These are phyloP conservation scores for Chrysoporthe deuterocubensis DNA, from an alignment of 2,329 filamentous ascomycete genomes.

Conservation along the genomic window DNA sequence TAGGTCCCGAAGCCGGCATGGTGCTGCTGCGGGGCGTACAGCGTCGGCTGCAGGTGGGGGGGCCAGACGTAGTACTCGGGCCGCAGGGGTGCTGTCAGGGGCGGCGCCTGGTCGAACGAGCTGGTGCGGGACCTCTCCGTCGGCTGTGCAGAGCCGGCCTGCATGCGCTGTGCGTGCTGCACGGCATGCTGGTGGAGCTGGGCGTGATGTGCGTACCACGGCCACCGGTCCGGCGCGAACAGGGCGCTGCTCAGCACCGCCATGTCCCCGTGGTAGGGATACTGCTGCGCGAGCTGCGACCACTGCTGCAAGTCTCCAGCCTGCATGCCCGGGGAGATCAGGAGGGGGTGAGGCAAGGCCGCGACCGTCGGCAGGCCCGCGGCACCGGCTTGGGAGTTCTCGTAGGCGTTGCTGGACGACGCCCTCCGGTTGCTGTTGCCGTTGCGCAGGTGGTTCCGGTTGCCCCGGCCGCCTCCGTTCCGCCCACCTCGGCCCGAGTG, in stretches of 20 bases:
- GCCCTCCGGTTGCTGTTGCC: conserved; percentile 54
- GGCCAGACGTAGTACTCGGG: conserved; percentile 61
- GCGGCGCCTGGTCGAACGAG: conserved; percentile 63
- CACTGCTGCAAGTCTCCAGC: conserved; percentile 36
- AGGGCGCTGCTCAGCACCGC: conserved; percentile 33
- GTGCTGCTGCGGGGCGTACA: conserved; percentile 51
- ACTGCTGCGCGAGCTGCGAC: conserved; percentile 36
- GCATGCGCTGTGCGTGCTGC: conserved; percentile 49
- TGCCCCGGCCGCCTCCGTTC: conserved; percentile 50
- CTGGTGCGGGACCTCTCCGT: conserved; percentile 62
- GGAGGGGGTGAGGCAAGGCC: conserved; percentile 28
- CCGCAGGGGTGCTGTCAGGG: conserved; percentile 60
- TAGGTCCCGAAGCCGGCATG: conserved; percentile 53
- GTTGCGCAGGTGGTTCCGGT: conserved; percentile 50
- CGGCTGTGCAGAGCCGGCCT: conserved; percentile 41
- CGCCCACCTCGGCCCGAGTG: conserved; percentile 54
- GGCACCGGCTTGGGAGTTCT: conserved; percentile 50
- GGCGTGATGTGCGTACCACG: conserved; percentile 53
- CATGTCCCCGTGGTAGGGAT: conserved; percentile 26
- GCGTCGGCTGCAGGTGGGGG: conserved; percentile 44
- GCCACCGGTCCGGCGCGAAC: conserved; percentile 50
- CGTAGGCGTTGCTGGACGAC: conserved; percentile 58
- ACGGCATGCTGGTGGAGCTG: conserved; percentile 50
- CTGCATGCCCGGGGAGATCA: conserved; percentile 21
- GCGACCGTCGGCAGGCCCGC: conserved; percentile 45